Percentiles rank a stretch among this genome's conserved stretches.
Conservation (phyloP, 108 stramenopile species). For the Pelagomonas calceolata region DNA sequence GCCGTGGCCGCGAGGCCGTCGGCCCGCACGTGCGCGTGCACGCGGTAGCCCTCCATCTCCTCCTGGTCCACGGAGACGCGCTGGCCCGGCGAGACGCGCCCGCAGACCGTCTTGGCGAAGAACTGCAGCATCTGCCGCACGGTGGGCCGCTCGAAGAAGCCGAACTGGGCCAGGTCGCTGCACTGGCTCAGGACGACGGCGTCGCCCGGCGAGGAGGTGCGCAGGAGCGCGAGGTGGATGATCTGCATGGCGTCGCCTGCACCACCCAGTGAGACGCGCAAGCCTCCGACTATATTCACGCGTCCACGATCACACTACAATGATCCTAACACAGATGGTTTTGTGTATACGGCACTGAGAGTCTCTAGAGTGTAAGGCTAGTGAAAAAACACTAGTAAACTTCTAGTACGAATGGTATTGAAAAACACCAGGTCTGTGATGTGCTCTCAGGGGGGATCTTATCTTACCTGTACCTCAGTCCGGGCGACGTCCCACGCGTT, state of each 20-base stretch:
- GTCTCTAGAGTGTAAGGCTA: too few species aligned
- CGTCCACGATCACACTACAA: too few species aligned
- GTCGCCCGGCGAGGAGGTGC: constrained; percentile 52
- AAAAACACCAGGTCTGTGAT: too few species aligned
- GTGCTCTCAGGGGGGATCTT: too few species aligned
- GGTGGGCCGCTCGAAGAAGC: constrained; percentile 65
- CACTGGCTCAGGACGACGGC: constrained; percentile 59
- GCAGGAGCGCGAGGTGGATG: constrained; percentile 62
- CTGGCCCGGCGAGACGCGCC: constrained; percentile 90
- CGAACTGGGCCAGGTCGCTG: constrained; percentile 65
- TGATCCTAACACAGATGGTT: too few species aligned
- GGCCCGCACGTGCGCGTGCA: constrained; percentile 88
- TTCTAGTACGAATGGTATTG: too few species aligned
- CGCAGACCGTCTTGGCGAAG: constrained; percentile 91
- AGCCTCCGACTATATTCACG: too few species aligned
- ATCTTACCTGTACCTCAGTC: too few species aligned
- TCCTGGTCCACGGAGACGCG: constrained; percentile 92
- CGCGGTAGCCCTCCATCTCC: constrained; percentile 65
- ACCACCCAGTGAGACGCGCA: too few species aligned
- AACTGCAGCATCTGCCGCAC: constrained; percentile 95
- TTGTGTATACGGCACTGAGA: too few species aligned
- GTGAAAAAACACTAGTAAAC: too few species aligned
- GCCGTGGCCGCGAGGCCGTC: constrained; percentile 88
- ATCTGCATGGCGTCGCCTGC: constrained; percentile 57
- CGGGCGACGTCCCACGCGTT: too few species aligned